Evolutionary conservation across 176 grass and related monocot genomes (phyloP).

Genomic region (Oryza punctata): DNA sequence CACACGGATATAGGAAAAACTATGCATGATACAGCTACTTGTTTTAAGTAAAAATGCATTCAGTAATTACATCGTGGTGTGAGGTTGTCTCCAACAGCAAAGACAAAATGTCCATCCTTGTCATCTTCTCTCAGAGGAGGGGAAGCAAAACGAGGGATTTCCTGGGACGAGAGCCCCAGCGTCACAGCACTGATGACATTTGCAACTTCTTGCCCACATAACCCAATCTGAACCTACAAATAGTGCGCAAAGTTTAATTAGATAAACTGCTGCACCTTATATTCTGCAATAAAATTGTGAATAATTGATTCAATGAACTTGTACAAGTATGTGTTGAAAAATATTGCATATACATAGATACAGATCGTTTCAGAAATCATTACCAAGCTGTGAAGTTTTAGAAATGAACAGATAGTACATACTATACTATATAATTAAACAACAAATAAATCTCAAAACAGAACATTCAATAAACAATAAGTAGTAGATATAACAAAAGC

Average conservation of each 20-base stretch:
- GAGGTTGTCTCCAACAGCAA: constrained; percentile 91
- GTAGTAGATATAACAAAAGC: too few species aligned
- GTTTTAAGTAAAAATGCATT: neutral
- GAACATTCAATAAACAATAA: neutral
- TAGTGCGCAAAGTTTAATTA: neutral
- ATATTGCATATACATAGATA: neutral
- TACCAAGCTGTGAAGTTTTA: neutral
- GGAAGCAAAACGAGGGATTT: constrained; percentile 43
- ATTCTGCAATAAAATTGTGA: neutral
- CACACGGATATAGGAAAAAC: neutral
- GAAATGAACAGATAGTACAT: neutral
- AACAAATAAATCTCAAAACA: neutral
- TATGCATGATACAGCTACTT: neutral
- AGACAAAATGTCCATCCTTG: constrained; percentile 92
- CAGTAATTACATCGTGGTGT: constrained; percentile 85
- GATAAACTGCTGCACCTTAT: neutral
- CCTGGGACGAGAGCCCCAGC: constrained; percentile 48
- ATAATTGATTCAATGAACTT: neutral
- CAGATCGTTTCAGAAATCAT: neutral
- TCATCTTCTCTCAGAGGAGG: constrained; percentile 91
- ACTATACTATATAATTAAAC: neutral
- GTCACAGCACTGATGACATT: constrained; percentile 52
- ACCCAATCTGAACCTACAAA: constrained; percentile 65
- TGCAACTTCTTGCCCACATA: constrained; percentile 81
- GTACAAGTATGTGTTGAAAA: neutral